Base-by-base conservation (phyloP, 1,139 yeast species). In the Protomyces inundatus region DNA sequence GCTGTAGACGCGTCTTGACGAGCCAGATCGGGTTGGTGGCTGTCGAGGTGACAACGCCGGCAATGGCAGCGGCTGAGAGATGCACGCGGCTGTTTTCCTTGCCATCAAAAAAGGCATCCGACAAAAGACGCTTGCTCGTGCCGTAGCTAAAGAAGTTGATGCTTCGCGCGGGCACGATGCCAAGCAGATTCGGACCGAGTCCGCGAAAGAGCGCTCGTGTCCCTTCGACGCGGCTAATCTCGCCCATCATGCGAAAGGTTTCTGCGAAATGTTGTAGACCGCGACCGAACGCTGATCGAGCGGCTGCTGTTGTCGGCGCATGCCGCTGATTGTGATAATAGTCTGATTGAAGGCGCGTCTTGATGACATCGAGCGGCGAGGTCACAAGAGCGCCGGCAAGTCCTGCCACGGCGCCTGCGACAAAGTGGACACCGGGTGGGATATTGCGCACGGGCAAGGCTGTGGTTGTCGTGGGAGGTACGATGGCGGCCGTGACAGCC, bases 1-100 rank as follows among this genome's bases (percentile, higher is more conserved):
- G 80, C 73, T 95, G 99, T 58, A 95, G 81, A 71, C 99, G 81
- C 0, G 99, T 95, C 75, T 95, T 95, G 66, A 95, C 87, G 68
- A 95, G 79, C 99, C 99, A 95, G 65, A 95, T 95, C n/a, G 99
- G 99, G 73, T 95, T 95, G 0, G 99, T 95, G n/a, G 95, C 96
- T 0, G 98, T 93, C 3, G 97, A 87, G 0, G 98, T 95, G 30
- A 88, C 95, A 73, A 93, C 80, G 2, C 99, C 98, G 0, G 99
- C 99, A 70, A 82, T 82, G 0, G 93, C 85, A n/a, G 98, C 98
- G 0, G 97, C 84, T 37, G 85, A 74, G 64, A 95, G 78, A 76
- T 95, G 98, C 45, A 93, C 84, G 84, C 90, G 84, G 0, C 97
- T 85, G 16, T 86, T 85, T 71, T 90, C 97, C 67, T 85, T 73